These are phyloP conservation scores for Yarrowia phangngaensis DNA, from an alignment of 805 yeast species.

Conservation along the genomic window DNA sequence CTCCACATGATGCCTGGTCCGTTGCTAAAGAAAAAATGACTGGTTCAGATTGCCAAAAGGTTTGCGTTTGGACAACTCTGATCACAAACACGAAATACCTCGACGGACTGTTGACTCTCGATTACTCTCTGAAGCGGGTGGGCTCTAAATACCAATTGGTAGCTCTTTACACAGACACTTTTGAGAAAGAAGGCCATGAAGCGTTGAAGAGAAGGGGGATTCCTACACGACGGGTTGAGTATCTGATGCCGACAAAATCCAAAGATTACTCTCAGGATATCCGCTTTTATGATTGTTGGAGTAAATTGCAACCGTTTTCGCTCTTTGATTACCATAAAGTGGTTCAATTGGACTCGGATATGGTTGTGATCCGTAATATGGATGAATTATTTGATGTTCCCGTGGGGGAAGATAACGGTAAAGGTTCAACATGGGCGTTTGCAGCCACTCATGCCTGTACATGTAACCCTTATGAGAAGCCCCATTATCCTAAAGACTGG, in stretches of 20 bases:
- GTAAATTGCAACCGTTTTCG: conserved; percentile 55
- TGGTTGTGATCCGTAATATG: conserved; percentile 55
- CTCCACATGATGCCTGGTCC: no score
- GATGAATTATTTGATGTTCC: conserved; percentile 55
- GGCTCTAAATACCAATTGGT: conserved; percentile 51
- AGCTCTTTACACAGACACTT: conserved; percentile 51
- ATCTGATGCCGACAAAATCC: conserved; percentile 45
- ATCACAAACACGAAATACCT: conserved; percentile 52
- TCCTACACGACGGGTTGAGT: conserved; percentile 43
- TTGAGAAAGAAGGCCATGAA: conserved; percentile 44
- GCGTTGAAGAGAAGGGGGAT: conserved; percentile 45
- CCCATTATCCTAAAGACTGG: conserved; percentile 57
- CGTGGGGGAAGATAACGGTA: conserved; percentile 37
- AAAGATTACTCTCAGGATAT: conserved; percentile 50
- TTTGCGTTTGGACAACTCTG: conserved; percentile 52
- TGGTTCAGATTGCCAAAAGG: no score
- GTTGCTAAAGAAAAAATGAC: no score
- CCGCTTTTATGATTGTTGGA: conserved; percentile 59
- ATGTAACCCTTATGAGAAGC: conserved; percentile 52
- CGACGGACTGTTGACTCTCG: conserved; percentile 50
- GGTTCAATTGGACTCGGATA: conserved; percentile 56
- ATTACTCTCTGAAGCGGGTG: conserved; percentile 45
- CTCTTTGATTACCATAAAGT: conserved; percentile 51
- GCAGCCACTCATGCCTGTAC: conserved; percentile 63
- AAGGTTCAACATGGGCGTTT: conserved; percentile 39